Percentiles rank a stretch among this genome's conserved stretches.
These are phyloP conservation scores for barrel medic (Medicago truncatula) DNA, from an alignment of 306 rosid genomes.

Conservation along the genomic window DNA sequence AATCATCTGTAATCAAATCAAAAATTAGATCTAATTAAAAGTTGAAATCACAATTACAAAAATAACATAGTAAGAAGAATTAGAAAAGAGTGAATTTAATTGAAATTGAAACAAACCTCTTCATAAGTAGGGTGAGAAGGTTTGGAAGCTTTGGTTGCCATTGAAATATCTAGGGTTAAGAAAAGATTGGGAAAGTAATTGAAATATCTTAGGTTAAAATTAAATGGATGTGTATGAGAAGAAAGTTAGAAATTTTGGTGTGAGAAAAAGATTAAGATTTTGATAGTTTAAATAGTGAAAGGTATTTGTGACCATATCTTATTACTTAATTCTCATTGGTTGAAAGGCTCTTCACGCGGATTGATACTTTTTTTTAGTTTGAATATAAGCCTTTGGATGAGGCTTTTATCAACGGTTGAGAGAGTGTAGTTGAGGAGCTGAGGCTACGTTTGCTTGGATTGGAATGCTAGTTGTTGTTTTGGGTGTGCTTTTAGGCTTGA, in stretches of 20 bases:
- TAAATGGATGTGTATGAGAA: background rate
- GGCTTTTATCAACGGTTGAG: slow-evolving; percentile 54
- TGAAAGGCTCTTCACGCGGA: slow-evolving; percentile 56
- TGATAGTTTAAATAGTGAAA: slow-evolving; percentile 68
- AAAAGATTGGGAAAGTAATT: background rate
- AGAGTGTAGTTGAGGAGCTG: slow-evolving; percentile 29
- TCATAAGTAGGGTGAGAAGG: slow-evolving; percentile 78
- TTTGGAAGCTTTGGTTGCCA: slow-evolving; percentile 67
- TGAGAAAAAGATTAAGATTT: slow-evolving; percentile 56
- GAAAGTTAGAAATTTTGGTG: slow-evolving; percentile 43
- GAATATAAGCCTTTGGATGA: slow-evolving; percentile 69
- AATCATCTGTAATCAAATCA: slow-evolving; percentile 62
- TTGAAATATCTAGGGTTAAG: background rate
- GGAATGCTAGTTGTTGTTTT: slow-evolving; percentile 29
- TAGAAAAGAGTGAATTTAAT: background rate
- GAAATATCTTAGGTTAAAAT: background rate
- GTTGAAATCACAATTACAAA: background rate
- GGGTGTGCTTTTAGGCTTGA: slow-evolving; percentile 81
- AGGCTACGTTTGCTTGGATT: slow-evolving; percentile 3
- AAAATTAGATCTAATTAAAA: slow-evolving; percentile 27
- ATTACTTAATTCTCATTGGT: slow-evolving; percentile 64
- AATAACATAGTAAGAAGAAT: no score
- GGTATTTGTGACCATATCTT: slow-evolving; percentile 45
- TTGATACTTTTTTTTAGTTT: slow-evolving; percentile 50
- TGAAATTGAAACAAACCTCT: slow-evolving; percentile 54